Conservation (phyloP, 352 stramenopile genomes). For the Pythium dissimile region DNA sequence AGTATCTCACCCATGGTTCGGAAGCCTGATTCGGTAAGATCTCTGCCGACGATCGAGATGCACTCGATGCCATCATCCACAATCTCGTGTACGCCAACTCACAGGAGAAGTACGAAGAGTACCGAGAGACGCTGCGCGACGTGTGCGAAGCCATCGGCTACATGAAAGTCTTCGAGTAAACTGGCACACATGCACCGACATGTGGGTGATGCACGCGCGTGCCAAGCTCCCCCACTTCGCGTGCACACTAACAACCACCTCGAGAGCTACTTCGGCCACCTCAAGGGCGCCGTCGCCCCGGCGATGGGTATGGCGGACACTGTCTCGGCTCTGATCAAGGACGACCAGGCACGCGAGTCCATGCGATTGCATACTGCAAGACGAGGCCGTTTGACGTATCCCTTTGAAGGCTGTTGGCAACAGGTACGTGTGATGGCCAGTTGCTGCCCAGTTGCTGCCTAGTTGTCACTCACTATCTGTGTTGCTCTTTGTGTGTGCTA, state of each 20-base stretch:
- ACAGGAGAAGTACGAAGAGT: constrained; percentile 5
- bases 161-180: constrained; percentile 23
- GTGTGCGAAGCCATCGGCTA: neutral
- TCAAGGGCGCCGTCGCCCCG: neutral
- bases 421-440: neutral
- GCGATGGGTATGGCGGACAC: neutral
- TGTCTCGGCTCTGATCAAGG: neutral
- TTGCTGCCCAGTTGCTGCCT: neutral
- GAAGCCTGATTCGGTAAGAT: constrained; percentile 18
- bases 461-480: no score
- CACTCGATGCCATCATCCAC: constrained; percentile 5
- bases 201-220: constrained; percentile 26
- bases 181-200: constrained; percentile 24
- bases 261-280: neutral
- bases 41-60: neutral
- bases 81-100: constrained; percentile 7
- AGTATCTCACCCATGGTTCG: constrained; percentile 10
- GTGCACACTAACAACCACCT: constrained; percentile 14
- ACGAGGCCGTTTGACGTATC: neutral
- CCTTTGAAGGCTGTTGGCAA: neutral
- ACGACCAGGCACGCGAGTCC: neutral
- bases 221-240: constrained; percentile 21
- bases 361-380: neutral
- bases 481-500: no score
- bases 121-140: neutral